phyloP scores from a whole-genome alignment of 345 rosid species.

The Chamaenerion angustifolium region DNA sequence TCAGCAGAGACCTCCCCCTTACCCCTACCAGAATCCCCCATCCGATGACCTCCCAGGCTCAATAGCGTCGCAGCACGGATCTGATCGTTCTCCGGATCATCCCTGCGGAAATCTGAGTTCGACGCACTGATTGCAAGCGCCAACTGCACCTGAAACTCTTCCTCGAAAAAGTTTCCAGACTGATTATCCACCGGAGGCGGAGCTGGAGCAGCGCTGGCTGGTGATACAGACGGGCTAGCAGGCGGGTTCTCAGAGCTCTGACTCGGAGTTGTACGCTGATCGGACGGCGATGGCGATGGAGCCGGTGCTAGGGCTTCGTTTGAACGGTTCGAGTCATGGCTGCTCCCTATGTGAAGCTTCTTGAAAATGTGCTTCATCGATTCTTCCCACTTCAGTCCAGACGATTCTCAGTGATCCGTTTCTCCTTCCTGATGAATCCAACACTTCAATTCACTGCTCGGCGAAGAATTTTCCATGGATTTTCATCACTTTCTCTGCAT shows the following conservation, averaged over 20 bases:
- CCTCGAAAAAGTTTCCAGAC: slow-evolving; percentile 72
- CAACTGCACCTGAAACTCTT: slow-evolving; percentile 89
- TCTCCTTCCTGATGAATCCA: no score
- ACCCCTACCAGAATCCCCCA: slow-evolving; percentile 41
- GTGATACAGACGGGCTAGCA: slow-evolving; percentile 18
- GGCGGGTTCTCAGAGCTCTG: slow-evolving; percentile 20
- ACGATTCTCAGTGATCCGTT: no score
- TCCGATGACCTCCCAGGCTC: slow-evolving; percentile 55
- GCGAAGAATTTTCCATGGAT: neutral
- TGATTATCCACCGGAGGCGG: slow-evolving; percentile 8
- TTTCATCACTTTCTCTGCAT: slow-evolving; percentile 3
- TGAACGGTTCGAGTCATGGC: slow-evolving; percentile 55
- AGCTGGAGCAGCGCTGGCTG: slow-evolving; percentile 1
- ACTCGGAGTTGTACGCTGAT: slow-evolving; percentile 26
- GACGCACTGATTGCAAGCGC: slow-evolving; percentile 96
- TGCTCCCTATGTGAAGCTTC: slow-evolving; percentile 73
- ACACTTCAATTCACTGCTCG: no score
- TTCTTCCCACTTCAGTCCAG: neutral
- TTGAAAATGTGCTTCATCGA: slow-evolving; percentile 89
- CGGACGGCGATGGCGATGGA: slow-evolving; percentile 16
- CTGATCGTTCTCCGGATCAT: slow-evolving; percentile 76
- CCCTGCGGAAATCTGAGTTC: slow-evolving; percentile 47
- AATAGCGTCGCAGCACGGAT: slow-evolving; percentile 70
- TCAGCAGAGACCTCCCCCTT: slow-evolving; percentile 49
- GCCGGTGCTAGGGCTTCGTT: slow-evolving; percentile 42